Evolutionary conservation across 768 basidiomycete genomes (phyloP), one percentile per base, ranked within the genome.

Genomic region (Tylopilus rubrobrunneus): DNA sequence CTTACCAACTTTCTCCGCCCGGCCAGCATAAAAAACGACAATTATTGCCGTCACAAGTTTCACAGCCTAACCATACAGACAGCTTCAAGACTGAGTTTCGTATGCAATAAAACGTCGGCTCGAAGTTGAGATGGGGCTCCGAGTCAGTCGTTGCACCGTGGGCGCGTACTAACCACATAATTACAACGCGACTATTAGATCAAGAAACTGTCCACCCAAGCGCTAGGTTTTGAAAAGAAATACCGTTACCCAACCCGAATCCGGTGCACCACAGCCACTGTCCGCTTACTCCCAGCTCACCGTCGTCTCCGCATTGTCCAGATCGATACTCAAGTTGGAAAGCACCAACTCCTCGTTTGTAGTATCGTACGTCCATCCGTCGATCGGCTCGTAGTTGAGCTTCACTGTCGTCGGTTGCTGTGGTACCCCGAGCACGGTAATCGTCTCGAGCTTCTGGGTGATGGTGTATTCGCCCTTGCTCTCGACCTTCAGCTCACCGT

Each of bases 351-450:
- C 74, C 52, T 75, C 65, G 40, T 73, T 71, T 10, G 62, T 61
- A 0, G 52, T 56, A 25, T 69, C 56, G 59, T 80, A 85, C 15
- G 62, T 62, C 77, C 77, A 81, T 23, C 55, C 63, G 8, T 61
- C 39, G 12, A 74, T 57, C 5, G 7, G 48, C 36, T 67, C 57
- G 15, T 76, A 76, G 50, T 77, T 67, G 34, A 83, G 49, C 7
- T 54, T 65, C 5, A 85, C 77, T 6, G 39, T 49, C 12, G 44
- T 58, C 5, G 83, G 83, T 27, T 66, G 67, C n/a, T 63, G 53
- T 7, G 39, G n/a, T 7, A 80, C 77, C 0, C 86, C 87, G 19
- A 89, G 75, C 11, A 90, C 62, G 3, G 79, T 85, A 45, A 89
- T 65, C 21, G 73, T 72, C 48, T 74, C 69, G 50, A 90, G 65